Evolutionary conservation across 2,329 filamentous ascomycete genomes (phyloP), one percentile per base, ranked within the genome.

Genomic region (Nigrograna mackinnonii): DNA sequence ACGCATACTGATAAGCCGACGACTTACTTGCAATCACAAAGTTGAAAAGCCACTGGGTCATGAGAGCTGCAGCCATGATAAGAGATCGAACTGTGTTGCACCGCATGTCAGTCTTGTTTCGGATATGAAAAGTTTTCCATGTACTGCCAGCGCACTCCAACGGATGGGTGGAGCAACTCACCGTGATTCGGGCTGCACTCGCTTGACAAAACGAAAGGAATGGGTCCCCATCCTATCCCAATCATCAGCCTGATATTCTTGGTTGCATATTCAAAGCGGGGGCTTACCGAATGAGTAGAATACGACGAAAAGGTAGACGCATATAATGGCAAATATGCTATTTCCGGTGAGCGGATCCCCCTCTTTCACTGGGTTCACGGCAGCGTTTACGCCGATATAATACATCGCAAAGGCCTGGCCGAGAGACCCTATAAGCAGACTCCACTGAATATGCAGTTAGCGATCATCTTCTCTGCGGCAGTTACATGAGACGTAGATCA

Each of bases 231-330:
- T n/a, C 63, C 56, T 59, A 22, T 6, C 40, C 18, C n/a, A 11
- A 40, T 54, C 41, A 57, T 13, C 17, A 18, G 31, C 11, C 24
- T 28, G 24, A 28, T 14, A 28, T 12, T 18, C 17, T 16, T n/a
- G 12, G 19, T 35, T 17, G 35, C 20, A 24, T 26, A 37, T 9
- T 16, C 18, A 20, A 37, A 12, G 34, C 12, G 6, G 18, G 14
- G 33, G 43, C 55, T 44, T 57, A 60, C 57, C 71, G 39, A 74
- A 72, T 2, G 63, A 69, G 57, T 73, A 75, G 52, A 74, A 74
- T 7, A 74, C 69, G 6, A 74, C 72, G 39, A 73, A 75, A 5
- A 74, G 60, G 46, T 78, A 78, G 4, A 79, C 72, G 57, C 76
- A 79, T 38, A 79, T 69, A 60, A 79, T 77, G 6, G 73, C 70